A percentile compares a stretch with the other conserved stretches of the same genome.
These are phyloP conservation scores for Aspergillus ruber DNA, from an alignment of 2,329 filamentous ascomycete species.

Conservation along the genomic window DNA sequence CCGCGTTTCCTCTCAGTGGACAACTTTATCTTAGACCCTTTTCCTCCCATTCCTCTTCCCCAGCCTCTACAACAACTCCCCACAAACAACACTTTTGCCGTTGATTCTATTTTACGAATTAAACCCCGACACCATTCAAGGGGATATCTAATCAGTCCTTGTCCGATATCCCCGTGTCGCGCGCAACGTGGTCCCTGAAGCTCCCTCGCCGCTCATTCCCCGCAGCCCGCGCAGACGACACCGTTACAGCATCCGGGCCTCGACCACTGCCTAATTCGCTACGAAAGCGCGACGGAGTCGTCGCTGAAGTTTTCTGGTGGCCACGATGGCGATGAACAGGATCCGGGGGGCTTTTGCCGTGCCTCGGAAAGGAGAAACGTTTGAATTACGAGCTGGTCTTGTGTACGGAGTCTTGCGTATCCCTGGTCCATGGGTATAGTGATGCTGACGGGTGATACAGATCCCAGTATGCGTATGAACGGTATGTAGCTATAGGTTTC, in stretches of 20 bases:
- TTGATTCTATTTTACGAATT: too few species aligned
- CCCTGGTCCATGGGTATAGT: conserved; percentile 12
- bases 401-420: conserved; percentile 46
- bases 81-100: too few species aligned
- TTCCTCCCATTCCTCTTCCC: conserved; percentile 4
- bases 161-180: conserved; percentile 4
- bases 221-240: conserved; percentile 19
- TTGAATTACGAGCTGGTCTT: conserved; percentile 88
- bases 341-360: conserved; percentile 89
- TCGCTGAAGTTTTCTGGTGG: conserved; percentile 25
- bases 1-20: conserved; percentile 23
- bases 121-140: conserved; percentile 1
- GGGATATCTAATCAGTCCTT: conserved; percentile 4
- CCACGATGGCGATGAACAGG: conserved; percentile 83
- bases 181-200: conserved; percentile 21
- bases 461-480: conserved; percentile 98
- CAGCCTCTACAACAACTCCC: not conserved
- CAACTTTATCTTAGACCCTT: conserved; percentile 20
- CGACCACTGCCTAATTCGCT: conserved; percentile 10
- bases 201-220: conserved; percentile 22
- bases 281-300: conserved; percentile 32
- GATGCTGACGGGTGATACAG: conserved; percentile 42
- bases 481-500: conserved; percentile 35
- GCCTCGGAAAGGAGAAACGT: conserved; percentile 95
- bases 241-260: conserved; percentile 7